Base-by-base conservation (phyloP, 192 early-diverging fungal genomes). In the Rhizoclosmatium globosum region DNA sequence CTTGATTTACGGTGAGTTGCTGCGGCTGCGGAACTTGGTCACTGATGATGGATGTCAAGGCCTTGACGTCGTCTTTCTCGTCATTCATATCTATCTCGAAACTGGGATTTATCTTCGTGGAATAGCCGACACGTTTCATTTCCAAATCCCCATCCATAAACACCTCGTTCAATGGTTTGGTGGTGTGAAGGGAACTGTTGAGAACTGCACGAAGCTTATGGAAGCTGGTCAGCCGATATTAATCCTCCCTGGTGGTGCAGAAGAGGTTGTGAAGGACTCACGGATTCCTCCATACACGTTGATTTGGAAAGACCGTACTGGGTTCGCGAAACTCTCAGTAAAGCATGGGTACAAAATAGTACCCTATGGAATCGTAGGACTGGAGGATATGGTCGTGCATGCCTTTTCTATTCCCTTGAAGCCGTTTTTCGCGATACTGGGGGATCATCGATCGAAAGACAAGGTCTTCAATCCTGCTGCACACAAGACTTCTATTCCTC, bases 291-390 rank as follows among this genome's bases (percentile, higher is more conserved):
- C 21, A 7, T 81, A 81, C 44, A 64, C 46, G 7, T 44, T 83
- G 17, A 65, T 67, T 66, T 83, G 82, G 82, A 82, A 78, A 56
- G 47, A 82, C 50, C 67, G 79, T 42, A 42, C 43, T 1, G 82
- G 82, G 19, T 83, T 83, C 58, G 75, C 76, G 11, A 69, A 62
- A 42, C 23, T 83, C 39, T 79, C 82, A 2, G 46, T 60, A 9
- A 60, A 83, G 43, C 71, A 83, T 45, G 79, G 75, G 21, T 83
- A 83, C 82, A 62, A 41, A 3, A 81, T 83, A 45, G n/a, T 83
- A 2, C 82, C 82, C 43, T 77, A 81, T 46, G 68, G 68, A 39
- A 57, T 45, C 39, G 47, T 80, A 41, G 82, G 82, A 1, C 47
- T 82, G 43, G 79, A 70, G 31, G 82, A 83, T 58, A 77, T 77